Evolutionary conservation across 768 basidiomycete genomes (phyloP), one percentile per base, ranked within the genome.

Genomic region (Chalciporus pseudorubinellus): DNA sequence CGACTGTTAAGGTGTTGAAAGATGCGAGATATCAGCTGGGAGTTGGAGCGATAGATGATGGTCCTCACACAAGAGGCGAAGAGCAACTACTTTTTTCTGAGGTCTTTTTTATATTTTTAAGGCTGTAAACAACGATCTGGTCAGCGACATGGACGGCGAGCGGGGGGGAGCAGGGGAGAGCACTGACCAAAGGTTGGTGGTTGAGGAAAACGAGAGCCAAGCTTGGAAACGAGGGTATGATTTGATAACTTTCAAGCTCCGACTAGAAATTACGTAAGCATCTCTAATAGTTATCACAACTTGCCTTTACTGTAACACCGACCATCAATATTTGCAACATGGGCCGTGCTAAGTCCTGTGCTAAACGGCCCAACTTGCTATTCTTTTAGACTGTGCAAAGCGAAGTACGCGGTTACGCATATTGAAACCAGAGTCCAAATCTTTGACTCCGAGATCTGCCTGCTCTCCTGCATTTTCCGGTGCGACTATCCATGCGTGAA

Each of bases 21-120:
- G 52, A 51, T 55, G 44, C 48, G 36, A 44, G 48, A 47, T 61
- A 55, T 46, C 44, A 50, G 45, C 52, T 52, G 19, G 29, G 55
- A 45, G 53, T 39, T 36, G 43, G 59, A 28, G 41, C 36, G 53
- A 49, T 46, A 50, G 52, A 54, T 47, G 48, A 59, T 44, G 56
- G 51, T 44, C 75, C 80, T 56, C 63, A 84, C 83, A 86, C 77
- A 83, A 77, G 78, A 85, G 80, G 79, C 68, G 80, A 85, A 76
- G 83, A 75, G 78, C 77, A 84, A 89, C 86, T 80, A 80, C 80
- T 83, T 83, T 81, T 36, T 77, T 74, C 75, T 78, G 73, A 74
- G 66, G 76, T 74, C 77, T 74, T 82, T 84, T 87, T 86, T 84
- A 78, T 74, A 64, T 75, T 72, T 69, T 70, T 66, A 63, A 71